These are phyloP conservation scores for Pharnaceum exiguum DNA, from an alignment of 148 eudicot genomes.

Conservation along the genomic window DNA sequence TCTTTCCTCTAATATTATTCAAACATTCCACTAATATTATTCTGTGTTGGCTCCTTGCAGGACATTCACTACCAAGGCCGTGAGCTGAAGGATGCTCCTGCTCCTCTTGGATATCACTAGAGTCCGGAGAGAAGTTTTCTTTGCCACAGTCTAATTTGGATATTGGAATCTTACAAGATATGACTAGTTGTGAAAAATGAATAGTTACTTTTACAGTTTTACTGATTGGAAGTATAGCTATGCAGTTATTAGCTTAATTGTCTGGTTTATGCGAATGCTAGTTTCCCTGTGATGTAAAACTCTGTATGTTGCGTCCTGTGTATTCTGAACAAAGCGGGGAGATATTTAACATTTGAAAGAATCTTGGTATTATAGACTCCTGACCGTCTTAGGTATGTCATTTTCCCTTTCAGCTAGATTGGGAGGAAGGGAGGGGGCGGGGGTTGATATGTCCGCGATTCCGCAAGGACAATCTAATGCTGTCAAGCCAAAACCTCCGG, in stretches of 20 bases:
- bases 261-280: not conserved
- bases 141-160: not conserved
- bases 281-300: constrained; percentile 11
- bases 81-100: constrained; percentile 68
- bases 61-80: constrained; percentile 77
- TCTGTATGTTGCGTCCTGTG: no score
- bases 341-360: no score
- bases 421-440: no score
- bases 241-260: not conserved
- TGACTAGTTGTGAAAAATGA: not conserved
- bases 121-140: not conserved
- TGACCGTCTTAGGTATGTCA: constrained; percentile 15
- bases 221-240: not conserved
- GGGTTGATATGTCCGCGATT: no score
- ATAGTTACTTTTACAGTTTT: not conserved
- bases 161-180: not conserved
- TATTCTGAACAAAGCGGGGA: no score
- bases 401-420: constrained; percentile 9
- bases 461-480: no score
- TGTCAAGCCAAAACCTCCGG: no score
- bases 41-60: constrained; percentile 34
- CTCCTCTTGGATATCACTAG: constrained; percentile 84
- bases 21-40: not conserved
- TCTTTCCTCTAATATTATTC: not conserved
- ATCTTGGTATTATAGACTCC: no score